Percentiles rank a stretch among this genome's conserved stretches.
phyloP scores from a whole-genome alignment of 1,284 basidiomycete genomes.

The Moesziomyces aphidis region DNA sequence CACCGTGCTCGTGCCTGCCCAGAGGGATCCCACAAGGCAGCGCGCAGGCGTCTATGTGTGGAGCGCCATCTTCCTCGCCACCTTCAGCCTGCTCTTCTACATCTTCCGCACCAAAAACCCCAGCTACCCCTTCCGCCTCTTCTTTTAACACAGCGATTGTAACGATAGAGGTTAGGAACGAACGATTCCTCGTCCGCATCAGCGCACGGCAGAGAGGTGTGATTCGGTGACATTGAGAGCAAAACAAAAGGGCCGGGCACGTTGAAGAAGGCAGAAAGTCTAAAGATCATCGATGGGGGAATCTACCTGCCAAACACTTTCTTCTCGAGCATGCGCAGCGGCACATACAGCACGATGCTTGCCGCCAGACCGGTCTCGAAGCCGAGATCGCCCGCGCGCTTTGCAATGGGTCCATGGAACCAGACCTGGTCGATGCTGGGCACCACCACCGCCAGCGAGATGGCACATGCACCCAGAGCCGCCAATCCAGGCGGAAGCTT shows the following conservation, averaged over 20 bases:
- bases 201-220: too few species aligned
- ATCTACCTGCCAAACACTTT: constrained; percentile 41
- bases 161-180: neutral
- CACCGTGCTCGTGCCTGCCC: constrained; percentile 81
- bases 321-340: constrained; percentile 63
- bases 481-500: constrained; percentile 74
- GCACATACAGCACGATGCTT: constrained; percentile 60
- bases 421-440: constrained; percentile 66
- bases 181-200: neutral
- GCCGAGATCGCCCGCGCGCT: constrained; percentile 66
- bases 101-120: constrained; percentile 90
- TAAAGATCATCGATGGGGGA: too few species aligned
- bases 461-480: constrained; percentile 62
- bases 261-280: too few species aligned
- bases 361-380: constrained; percentile 68
- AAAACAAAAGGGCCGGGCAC: neutral
- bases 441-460: constrained; percentile 62
- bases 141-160: constrained; percentile 23
- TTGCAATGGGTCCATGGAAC: constrained; percentile 63
- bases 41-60: constrained; percentile 89
- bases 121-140: constrained; percentile 55
- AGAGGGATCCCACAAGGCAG: constrained; percentile 80
- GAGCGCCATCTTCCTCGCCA: constrained; percentile 82
- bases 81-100: constrained; percentile 88
- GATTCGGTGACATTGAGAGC: constrained; percentile 15